Evolutionary conservation across 2,329 filamentous ascomycete genomes (phyloP), one percentile per base, ranked within the genome.

Genomic region (Talaromyces islandicus): DNA sequence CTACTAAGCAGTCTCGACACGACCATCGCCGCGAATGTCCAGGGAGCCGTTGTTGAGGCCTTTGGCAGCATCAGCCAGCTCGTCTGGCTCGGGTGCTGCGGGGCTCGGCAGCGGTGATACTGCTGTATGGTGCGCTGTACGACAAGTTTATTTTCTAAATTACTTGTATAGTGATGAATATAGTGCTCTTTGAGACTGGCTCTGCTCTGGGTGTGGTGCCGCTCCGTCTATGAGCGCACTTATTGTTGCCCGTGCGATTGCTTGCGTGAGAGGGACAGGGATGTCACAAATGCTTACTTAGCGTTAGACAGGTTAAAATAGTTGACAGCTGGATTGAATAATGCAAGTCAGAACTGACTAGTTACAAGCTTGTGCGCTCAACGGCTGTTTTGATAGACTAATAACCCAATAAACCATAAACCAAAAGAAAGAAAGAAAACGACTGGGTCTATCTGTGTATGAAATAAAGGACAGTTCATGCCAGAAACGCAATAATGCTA

Each of bases 21-120:
- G 0, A 83, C 82, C 2, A 81, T 83, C 7, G 71, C 79, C 25
- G 75, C 81, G 3, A 80, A 80, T 63, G 75, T 79, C 2, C 78
- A 82, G 58, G 75, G 73, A 0, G 67, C 71, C 7, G 75, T 81
- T 7, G 66, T 78, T 12, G 66, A 71, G n/a, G 62, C 66, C 0
- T 78, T 80, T 30, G 66, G 71, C 19, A 63, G 74, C 1, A 63
- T 77, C 32, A 64, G 71, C 7, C 73, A 77, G 51, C 69, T 81
- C 7, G 66, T 73, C 4, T 82, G 79, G 79, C 66, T 81, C 12
- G 69, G 27, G 68, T 27, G 70, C 73, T 5, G 71, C 70, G 82
- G 3, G 78, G 77, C 1, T 75, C 75, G 4, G 70, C 75, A 0
- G 69, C 69, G 3, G 74, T 77, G 1, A 74, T 77, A 52, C 66